phyloP scores from a whole-genome alignment of 2,329 filamentous ascomycete species.

The Corynespora cassiicola region DNA sequence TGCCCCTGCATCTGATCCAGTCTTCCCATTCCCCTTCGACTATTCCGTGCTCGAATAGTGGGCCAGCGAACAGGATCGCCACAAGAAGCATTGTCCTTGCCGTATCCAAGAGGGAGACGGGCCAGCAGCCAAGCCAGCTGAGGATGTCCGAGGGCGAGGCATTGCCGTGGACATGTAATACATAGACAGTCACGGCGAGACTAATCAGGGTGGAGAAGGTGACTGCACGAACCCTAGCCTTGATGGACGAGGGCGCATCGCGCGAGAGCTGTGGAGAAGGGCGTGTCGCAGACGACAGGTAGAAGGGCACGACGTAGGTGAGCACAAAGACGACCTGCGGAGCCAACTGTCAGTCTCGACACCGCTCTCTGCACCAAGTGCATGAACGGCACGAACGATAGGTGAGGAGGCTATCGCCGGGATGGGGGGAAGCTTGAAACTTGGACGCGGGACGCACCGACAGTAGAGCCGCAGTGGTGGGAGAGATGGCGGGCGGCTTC shows the following conservation, averaged over 20 bases:
- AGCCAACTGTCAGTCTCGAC: conserved; percentile 25
- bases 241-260: conserved; percentile 89
- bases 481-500: conserved; percentile 43
- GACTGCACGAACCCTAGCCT: conserved; percentile 81
- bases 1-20: conserved; percentile 64
- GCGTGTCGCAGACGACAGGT: conserved; percentile 79
- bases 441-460: conserved; percentile 41
- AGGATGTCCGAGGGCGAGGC: conserved; percentile 61
- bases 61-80: conserved; percentile 79
- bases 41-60: conserved; percentile 79
- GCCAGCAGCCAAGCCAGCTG: conserved; percentile 82
- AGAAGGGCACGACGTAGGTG: conserved; percentile 89
- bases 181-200: conserved; percentile 69
- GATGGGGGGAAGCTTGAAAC: conserved; percentile 30
- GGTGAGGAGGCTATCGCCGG: conserved; percentile 28
- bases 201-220: conserved; percentile 75
- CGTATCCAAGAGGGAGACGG: conserved; percentile 70
- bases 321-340: conserved; percentile 78
- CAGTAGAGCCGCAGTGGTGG: conserved; percentile 41
- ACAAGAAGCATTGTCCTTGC: conserved; percentile 73
- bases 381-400: conserved; percentile 27
- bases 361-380: conserved; percentile 16
- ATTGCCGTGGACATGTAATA: conserved; percentile 65
- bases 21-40: conserved; percentile 73
- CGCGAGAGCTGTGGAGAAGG: conserved; percentile 80